Percentiles rank a stretch among this genome's conserved stretches.
phyloP scores from a whole-genome alignment of 1,284 basidiomycete species.

The Pholiota adiposa region DNA sequence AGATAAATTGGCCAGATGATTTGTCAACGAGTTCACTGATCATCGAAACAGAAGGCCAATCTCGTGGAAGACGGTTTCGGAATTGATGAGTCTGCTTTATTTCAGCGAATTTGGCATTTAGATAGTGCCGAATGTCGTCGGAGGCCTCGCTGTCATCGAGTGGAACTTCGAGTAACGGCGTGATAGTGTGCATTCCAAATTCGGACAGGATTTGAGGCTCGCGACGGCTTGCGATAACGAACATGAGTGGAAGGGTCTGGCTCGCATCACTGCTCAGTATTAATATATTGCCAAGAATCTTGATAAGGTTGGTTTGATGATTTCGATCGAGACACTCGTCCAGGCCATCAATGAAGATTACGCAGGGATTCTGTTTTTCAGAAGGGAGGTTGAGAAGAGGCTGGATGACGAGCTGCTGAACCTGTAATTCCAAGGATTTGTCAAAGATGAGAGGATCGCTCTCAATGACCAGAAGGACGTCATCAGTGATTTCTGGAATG shows the following conservation, averaged over 20 bases:
- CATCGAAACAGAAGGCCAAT: background rate
- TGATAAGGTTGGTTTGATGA: conserved; percentile 2
- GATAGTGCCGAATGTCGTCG: background rate
- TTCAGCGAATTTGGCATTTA: background rate
- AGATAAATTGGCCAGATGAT: background rate
- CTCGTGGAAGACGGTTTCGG: background rate
- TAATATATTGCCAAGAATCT: background rate
- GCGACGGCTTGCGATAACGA: conserved; percentile 12
- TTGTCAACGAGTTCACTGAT: background rate
- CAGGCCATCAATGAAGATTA: conserved; percentile 18
- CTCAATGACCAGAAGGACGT: conserved; percentile 5
- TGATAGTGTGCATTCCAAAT: background rate
- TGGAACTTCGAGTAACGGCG: background rate
- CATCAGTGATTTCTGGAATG: background rate
- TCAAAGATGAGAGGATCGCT: conserved; percentile 14
- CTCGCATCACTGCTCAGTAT: too few relatives aligned
- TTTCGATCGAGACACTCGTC: conserved; percentile 13
- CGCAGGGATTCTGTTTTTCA: background rate
- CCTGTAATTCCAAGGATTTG: conserved; percentile 7
- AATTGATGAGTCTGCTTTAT: background rate
- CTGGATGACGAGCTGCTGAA: conserved; percentile 9
- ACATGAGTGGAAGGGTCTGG: background rate
- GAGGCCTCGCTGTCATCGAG: background rate
- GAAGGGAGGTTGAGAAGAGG: conserved; percentile 8
- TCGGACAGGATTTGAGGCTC: background rate